A percentile compares a stretch with the other conserved stretches of the same genome.
phyloP scores from a whole-genome alignment of 148 eudicot genomes.

The Vaccinium macrocarpon region DNA sequence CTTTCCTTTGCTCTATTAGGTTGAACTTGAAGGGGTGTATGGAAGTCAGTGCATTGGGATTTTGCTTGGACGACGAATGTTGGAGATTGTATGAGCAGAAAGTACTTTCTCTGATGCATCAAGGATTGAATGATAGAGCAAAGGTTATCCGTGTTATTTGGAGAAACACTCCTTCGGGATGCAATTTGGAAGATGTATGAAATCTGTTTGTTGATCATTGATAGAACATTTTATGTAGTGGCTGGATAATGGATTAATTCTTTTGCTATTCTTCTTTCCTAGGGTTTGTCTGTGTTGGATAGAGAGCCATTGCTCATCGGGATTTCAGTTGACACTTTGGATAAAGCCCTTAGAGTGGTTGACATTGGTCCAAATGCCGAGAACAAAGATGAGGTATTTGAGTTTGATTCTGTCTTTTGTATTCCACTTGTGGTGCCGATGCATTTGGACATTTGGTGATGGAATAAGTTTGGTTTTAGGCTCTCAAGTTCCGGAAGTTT shows the following conservation, averaged over 20 bases:
- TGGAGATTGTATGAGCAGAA: constrained; percentile 89
- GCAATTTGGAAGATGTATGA: constrained; percentile 66
- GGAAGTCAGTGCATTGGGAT: constrained; percentile 50
- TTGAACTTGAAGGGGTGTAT: constrained; percentile 69
- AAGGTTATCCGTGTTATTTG: constrained; percentile 74
- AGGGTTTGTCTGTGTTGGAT: constrained; percentile 74
- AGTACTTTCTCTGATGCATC: constrained; percentile 55
- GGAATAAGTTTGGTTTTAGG: constrained; percentile 33
- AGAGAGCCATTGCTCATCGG: constrained; percentile 76
- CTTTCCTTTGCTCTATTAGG: constrained; percentile 31
- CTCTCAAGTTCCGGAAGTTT: constrained; percentile 65
- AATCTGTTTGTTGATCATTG: constrained; percentile 10
- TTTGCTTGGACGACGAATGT: constrained; percentile 79
- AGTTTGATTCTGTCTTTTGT: constrained; percentile 16
- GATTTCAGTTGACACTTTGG: constrained; percentile 45
- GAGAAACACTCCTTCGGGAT: constrained; percentile 54
- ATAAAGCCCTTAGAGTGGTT: constrained; percentile 63
- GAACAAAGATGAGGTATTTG: constrained; percentile 70
- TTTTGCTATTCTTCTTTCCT: constrained; percentile 13
- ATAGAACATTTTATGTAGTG: neutral
- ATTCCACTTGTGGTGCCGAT: neutral
- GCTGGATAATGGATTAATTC: neutral
- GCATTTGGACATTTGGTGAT: constrained; percentile 19
- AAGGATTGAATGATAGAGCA: constrained; percentile 73
- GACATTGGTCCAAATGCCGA: constrained; percentile 87